Conservation (phyloP, 202 grass and related monocot species). For the Dendrocalamus latiflorus region DNA sequence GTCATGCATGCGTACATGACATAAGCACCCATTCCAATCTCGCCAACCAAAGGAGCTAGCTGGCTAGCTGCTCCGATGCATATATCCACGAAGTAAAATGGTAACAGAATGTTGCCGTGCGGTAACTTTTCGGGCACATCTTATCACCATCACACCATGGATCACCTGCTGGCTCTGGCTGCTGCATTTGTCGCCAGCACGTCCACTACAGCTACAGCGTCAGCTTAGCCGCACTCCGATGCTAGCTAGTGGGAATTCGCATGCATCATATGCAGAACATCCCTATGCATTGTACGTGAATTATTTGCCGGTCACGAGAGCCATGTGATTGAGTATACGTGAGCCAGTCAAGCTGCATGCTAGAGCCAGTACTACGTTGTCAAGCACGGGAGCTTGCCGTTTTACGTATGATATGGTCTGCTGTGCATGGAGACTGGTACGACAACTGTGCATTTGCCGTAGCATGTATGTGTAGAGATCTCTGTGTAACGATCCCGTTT, state of each 20-base stretch:
- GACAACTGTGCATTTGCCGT: no score
- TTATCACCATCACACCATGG: not conserved
- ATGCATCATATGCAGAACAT: not conserved
- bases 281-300: no score
- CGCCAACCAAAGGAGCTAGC: not conserved
- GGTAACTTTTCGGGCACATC: slow-evolving; percentile 8
- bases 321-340: not conserved
- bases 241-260: not conserved
- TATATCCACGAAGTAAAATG: no score
- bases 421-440: not conserved
- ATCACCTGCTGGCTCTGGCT: not conserved
- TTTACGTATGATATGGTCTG: not conserved
- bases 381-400: not conserved
- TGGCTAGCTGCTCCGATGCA: no score
- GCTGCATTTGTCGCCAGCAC: not conserved
- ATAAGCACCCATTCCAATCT: not conserved
- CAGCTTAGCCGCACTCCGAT: slow-evolving; percentile 30
- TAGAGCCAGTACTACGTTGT: not conserved
- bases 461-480: not conserved
- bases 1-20: not conserved
- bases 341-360: not conserved
- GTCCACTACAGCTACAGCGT: not conserved
- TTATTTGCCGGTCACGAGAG: slow-evolving; percentile 22
- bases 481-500: no score
- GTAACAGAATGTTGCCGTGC: not conserved